phyloP scores from a whole-genome alignment of 2,329 filamentous ascomycete species.

The Pseudodiploospora longispora region DNA sequence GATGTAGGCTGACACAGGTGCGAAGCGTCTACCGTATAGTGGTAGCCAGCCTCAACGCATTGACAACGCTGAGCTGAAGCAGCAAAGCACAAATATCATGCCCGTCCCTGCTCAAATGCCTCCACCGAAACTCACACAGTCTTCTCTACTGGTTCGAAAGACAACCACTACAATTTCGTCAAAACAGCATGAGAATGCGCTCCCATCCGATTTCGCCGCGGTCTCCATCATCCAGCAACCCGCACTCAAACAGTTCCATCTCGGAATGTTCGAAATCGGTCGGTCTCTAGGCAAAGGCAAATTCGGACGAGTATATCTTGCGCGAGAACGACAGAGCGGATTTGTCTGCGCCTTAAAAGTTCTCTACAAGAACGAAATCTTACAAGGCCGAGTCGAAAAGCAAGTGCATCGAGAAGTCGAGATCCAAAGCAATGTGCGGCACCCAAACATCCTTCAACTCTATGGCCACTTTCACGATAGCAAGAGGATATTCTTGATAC shows the following conservation, averaged over 20 bases:
- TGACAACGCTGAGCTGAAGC: no score
- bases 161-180: no score
- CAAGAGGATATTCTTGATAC: slow-evolving; percentile 62
- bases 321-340: slow-evolving; percentile 55
- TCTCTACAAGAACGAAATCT: slow-evolving; percentile 73
- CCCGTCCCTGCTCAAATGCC: no score
- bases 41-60: no score
- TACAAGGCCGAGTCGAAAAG: slow-evolving; percentile 69
- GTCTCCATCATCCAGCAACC: no score
- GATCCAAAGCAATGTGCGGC: slow-evolving; percentile 77
- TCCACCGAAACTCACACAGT: no score
- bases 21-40: no score
- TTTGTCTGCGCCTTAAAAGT: slow-evolving; percentile 73
- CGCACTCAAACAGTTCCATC: not conserved
- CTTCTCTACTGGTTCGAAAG: no score
- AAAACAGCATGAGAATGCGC: no score
- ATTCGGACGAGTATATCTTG: slow-evolving; percentile 79
- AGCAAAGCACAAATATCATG: no score
- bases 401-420: slow-evolving; percentile 82
- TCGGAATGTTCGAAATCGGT: slow-evolving; percentile 44
- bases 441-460: slow-evolving; percentile 74
- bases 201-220: no score
- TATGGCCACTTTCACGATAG: slow-evolving; percentile 80
- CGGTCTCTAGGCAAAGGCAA: slow-evolving; percentile 82
- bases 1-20: no score